Conservation (phyloP, 805 yeast species). For the Ogataea polymorpha region DNA sequence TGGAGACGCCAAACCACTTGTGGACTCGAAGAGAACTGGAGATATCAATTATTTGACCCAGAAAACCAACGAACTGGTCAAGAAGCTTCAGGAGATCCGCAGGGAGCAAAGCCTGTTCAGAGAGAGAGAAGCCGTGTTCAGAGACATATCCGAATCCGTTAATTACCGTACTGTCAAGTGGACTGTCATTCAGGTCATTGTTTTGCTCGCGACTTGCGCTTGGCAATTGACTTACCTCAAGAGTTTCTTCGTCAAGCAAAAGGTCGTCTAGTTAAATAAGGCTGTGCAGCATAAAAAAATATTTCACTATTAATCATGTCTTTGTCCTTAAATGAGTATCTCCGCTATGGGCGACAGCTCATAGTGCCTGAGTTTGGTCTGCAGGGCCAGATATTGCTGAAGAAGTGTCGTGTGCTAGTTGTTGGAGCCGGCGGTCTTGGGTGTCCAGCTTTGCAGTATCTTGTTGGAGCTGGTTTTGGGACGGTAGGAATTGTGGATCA, state of each 20-base stretch:
- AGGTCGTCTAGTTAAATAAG: slow-evolving; percentile 45
- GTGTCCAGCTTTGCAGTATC: slow-evolving; percentile 81
- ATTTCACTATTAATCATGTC: slow-evolving; percentile 1
- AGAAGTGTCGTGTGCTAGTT: slow-evolving; percentile 60
- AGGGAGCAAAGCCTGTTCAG: slow-evolving; percentile 67
- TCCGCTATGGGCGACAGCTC: slow-evolving; percentile 92
- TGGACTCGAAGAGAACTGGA: slow-evolving; percentile 65
- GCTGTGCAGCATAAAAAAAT: slow-evolving; percentile 7
- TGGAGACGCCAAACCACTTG: slow-evolving; percentile 59
- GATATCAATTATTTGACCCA: slow-evolving; percentile 55
- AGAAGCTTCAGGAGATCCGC: slow-evolving; percentile 56
- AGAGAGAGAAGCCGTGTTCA: slow-evolving; percentile 70
- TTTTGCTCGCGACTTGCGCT: slow-evolving; percentile 62
- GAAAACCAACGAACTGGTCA: slow-evolving; percentile 53
- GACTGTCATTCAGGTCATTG: slow-evolving; percentile 65
- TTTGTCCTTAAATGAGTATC: slow-evolving; percentile 58
- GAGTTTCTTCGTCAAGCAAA: slow-evolving; percentile 76
- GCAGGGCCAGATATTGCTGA: slow-evolving; percentile 56
- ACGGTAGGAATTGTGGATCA: slow-evolving; percentile 81
- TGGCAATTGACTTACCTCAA: slow-evolving; percentile 75
- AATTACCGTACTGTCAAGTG: slow-evolving; percentile 70
- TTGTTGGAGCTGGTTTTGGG: slow-evolving; percentile 88
- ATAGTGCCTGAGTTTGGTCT: slow-evolving; percentile 77
- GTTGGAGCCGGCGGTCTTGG: slow-evolving; percentile 98
- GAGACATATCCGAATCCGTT: slow-evolving; percentile 69